phyloP scores from a whole-genome alignment of 2,329 filamentous ascomycete species.

The Aspergillus sp. region DNA sequence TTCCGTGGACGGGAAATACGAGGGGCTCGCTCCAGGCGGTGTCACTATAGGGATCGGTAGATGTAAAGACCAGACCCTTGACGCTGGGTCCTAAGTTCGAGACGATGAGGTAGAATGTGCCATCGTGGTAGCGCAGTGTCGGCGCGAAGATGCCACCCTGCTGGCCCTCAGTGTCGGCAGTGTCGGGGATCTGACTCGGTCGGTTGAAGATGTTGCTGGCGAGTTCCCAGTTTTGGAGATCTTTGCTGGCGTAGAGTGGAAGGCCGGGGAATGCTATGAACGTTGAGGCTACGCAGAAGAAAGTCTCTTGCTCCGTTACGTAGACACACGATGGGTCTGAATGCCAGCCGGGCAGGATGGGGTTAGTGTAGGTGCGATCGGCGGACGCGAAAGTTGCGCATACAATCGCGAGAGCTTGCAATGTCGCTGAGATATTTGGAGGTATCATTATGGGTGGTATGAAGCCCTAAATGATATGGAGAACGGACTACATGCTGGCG shows the following conservation, averaged over 20 bases:
- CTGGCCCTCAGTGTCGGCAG: slow-evolving; percentile 20
- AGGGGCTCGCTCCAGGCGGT: slow-evolving; percentile 18
- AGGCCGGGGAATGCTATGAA: slow-evolving; percentile 49
- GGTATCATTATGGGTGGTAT: no score
- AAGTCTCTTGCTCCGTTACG: slow-evolving; percentile 38
- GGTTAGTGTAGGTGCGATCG: slow-evolving; percentile 32
- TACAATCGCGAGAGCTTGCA: no score
- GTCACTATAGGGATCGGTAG: slow-evolving; percentile 14
- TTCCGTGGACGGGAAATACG: slow-evolving; percentile 10
- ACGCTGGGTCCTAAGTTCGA: slow-evolving; percentile 13
- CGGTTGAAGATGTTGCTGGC: slow-evolving; percentile 25
- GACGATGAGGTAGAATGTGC: slow-evolving; percentile 42
- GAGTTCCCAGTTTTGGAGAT: slow-evolving; percentile 31
- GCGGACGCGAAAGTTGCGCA: no score
- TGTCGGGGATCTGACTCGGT: slow-evolving; percentile 36
- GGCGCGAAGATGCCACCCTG: slow-evolving; percentile 44
- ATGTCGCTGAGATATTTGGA: no score
- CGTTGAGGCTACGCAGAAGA: slow-evolving; percentile 47
- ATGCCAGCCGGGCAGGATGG: slow-evolving; percentile 49
- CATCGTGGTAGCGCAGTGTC: slow-evolving; percentile 40
- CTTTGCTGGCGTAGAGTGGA: slow-evolving; percentile 46
- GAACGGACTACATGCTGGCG: no score
- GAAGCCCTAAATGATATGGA: no score
- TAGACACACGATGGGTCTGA: slow-evolving; percentile 49
- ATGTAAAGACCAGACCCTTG: slow-evolving; percentile 19